Base-by-base conservation (phyloP, 176 grass and related monocot species). In the Oryza rufipogon region DNA sequence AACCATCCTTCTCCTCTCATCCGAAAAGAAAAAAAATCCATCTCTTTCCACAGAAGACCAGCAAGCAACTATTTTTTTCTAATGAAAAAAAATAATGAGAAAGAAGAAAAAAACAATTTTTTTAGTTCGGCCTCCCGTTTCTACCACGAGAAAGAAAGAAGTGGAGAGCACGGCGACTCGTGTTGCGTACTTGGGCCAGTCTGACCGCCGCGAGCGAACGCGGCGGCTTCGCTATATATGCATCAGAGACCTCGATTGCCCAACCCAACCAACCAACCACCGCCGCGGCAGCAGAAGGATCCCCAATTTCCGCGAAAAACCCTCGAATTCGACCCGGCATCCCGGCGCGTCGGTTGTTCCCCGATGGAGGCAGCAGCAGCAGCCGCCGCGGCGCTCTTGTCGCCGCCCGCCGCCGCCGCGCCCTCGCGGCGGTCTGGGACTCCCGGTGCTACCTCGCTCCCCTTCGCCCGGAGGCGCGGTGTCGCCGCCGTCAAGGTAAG, bases 401-500 rank as follows among this genome's bases (percentile, higher is more conserved):
- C 88, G 76, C 91, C 91, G 17, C 41, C 87, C 34, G 87, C 80
- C 61, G 75, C 83, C 46, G 82, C 71, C 56, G 84, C 72, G 42
- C 88, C 83, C 33, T 84, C 86, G 83, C 66, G 81, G 46, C 52
- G 85, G 13, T n/a, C 45, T 16, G 85, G 69, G 4, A 39, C 68
- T 9, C 65, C 77, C 48, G 71, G 80, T 8, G 56, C 70, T 15
- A 79, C 41, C 54, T 88, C 91, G 64, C 73, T 89, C 66, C 63
- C 68, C 13, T 85, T 94, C 61, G 78, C 80, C 28, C 61, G 66
- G 20, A 83, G 83, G 64, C 67, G 85, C 46, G 64, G 61, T 49
- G 78, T 83, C 74, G 68, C 80, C 74, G 68, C 80, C 76, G 19
- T 92, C 84, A 95, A 92, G 91, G 96, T 99, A n/a, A n/a, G 30